Evolutionary conservation across 192 early-diverging fungal genomes (phyloP).

Genomic region (Coemansia pectinata): DNA sequence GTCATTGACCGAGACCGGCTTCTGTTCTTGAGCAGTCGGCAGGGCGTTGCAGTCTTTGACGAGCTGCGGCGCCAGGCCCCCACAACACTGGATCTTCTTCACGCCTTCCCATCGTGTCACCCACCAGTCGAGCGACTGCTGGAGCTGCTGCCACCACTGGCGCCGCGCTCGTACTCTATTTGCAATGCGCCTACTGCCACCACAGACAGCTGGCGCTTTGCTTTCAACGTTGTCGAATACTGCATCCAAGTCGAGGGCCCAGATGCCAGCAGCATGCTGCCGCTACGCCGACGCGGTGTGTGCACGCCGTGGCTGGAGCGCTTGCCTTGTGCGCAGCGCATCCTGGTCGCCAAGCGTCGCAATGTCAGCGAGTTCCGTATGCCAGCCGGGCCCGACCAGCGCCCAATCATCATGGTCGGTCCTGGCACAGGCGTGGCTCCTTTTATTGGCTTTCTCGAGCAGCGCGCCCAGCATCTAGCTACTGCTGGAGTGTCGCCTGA

Average conservation of each 20-base stretch:
- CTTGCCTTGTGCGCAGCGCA: conserved; percentile 40
- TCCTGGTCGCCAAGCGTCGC: conserved; percentile 61
- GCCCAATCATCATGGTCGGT: conserved; percentile 82
- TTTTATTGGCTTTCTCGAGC: conserved; percentile 85
- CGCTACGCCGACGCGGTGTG: conserved; percentile 59
- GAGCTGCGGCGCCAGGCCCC: conserved; percentile 67
- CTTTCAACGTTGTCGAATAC: conserved; percentile 87
- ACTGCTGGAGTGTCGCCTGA: conserved; percentile 25
- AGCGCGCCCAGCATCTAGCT: conserved; percentile 60
- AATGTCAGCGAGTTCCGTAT: conserved; percentile 69
- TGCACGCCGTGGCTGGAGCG: conserved; percentile 82
- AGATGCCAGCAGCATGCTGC: background rate
- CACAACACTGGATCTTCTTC: conserved; percentile 77
- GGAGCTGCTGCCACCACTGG: conserved; percentile 74
- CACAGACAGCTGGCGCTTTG: conserved; percentile 61
- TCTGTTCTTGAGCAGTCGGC: conserved; percentile 77
- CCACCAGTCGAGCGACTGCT: conserved; percentile 69
- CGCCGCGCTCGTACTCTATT: conserved; percentile 89
- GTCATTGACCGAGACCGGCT: conserved; percentile 71
- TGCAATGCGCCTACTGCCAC: conserved; percentile 66
- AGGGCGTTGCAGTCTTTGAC: conserved; percentile 69
- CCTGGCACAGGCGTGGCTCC: conserved; percentile 97
- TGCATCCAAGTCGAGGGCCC: conserved; percentile 41
- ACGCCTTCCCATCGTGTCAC: conserved; percentile 74
- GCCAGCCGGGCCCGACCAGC: conserved; percentile 49